These are phyloP conservation scores for Zymoseptoria pseudotritici DNA, from an alignment of 2,329 filamentous ascomycete species.

Conservation along the genomic window DNA sequence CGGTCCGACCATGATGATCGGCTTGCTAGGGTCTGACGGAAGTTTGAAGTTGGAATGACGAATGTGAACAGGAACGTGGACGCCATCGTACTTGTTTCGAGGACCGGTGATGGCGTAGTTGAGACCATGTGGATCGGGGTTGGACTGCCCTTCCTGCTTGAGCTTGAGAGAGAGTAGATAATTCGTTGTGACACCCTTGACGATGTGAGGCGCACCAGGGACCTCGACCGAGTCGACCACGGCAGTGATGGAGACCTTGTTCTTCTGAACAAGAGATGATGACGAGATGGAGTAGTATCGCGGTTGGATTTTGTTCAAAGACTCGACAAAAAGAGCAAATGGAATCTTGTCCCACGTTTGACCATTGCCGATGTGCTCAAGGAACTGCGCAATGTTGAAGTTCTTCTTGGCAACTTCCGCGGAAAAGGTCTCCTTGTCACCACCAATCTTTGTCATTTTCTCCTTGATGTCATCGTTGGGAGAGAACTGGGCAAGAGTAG, in stretches of 20 bases:
- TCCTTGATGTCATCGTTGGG: constrained; percentile 77
- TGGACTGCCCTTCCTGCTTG: constrained; percentile 84
- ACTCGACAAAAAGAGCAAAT: constrained; percentile 91
- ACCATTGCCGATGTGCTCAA: constrained; percentile 64
- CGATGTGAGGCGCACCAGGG: constrained; percentile 66
- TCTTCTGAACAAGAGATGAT: constrained; percentile 85
- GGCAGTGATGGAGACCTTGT: constrained; percentile 91
- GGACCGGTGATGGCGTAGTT: constrained; percentile 84
- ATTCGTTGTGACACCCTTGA: constrained; percentile 95
- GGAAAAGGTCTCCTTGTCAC: constrained; percentile 92
- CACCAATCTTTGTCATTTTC: constrained; percentile 81
- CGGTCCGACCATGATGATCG: constrained; percentile 91
- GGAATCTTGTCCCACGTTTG: constrained; percentile 77
- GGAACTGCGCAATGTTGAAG: constrained; percentile 82
- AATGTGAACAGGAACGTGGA: constrained; percentile 90
- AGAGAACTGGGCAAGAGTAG: constrained; percentile 79
- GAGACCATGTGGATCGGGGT: constrained; percentile 73
- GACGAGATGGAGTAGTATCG: constrained; percentile 99
- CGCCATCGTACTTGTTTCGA: constrained; percentile 92
- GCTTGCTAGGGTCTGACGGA: constrained; percentile 87
- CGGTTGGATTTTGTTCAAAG: constrained; percentile 87
- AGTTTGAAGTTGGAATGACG: constrained; percentile 99
- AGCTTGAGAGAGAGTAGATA: constrained; percentile 92
- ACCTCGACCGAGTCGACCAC: constrained; percentile 80
- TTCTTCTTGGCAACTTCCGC: constrained; percentile 72